Evolutionary conservation across 1,284 basidiomycete genomes (phyloP).

Genomic region (Athelia sp.): DNA sequence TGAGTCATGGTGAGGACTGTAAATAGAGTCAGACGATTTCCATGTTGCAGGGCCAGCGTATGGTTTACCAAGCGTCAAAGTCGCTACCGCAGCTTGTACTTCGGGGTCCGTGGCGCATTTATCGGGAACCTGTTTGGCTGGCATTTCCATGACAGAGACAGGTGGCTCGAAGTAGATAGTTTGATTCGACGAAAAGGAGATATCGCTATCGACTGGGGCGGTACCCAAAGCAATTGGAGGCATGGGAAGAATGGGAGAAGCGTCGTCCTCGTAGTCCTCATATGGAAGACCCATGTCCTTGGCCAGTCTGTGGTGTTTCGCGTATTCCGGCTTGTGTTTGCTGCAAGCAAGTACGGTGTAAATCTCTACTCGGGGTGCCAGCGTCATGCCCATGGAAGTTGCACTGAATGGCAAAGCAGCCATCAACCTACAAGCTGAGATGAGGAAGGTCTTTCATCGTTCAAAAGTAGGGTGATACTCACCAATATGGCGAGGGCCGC

Average conservation of each 20-base stretch:
- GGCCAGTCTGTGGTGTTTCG: conserved; percentile 6
- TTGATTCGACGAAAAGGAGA: not conserved
- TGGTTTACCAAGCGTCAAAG: conserved; percentile 38
- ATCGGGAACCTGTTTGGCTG: conserved; percentile 13
- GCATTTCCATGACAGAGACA: not conserved
- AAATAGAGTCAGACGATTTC: no score
- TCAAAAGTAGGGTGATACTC: conserved; percentile 16
- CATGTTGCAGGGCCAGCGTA: no score
- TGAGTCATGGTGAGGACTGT: conserved; percentile 50
- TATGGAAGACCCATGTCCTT: no score
- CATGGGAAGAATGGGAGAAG: not conserved
- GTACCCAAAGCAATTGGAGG: not conserved
- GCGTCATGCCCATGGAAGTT: conserved; percentile 45
- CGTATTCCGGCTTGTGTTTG: conserved; percentile 47
- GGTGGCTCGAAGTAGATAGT: not conserved
- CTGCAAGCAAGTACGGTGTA: conserved; percentile 56
- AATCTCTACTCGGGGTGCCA: conserved; percentile 64
- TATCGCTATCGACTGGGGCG: not conserved
- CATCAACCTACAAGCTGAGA: conserved; percentile 43
- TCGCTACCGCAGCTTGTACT: conserved; percentile 72
- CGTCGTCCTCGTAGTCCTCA: no score
- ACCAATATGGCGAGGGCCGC: conserved; percentile 67
- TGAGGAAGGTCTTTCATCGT: no score
- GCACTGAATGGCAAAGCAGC: conserved; percentile 44
- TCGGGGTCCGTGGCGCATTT: conserved; percentile 66